Evolutionary conservation across 1,284 basidiomycete genomes (phyloP), one percentile per base, ranked within the genome.

Genomic region (Puccinia horiana): DNA sequence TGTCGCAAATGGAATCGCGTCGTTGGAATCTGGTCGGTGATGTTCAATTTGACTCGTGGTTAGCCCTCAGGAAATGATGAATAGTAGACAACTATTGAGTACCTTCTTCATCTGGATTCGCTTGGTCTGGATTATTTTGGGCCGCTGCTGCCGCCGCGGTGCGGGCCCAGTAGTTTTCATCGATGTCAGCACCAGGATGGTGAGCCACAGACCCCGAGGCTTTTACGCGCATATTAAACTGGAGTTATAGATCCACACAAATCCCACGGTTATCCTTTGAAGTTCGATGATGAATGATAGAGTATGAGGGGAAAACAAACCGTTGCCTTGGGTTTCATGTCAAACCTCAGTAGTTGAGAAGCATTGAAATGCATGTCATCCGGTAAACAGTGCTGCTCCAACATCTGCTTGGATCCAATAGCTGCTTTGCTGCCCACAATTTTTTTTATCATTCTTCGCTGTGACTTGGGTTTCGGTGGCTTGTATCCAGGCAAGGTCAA

Each of bases 291-390:
- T 35, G n/a, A 52, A 16, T 1, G 40, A 83, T 37, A 67, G 56
- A 14, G 82, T 47, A 35, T 37, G 20, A n/a, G 63, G 44, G 79
- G 42, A 76, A 76, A 35, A 89, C 91, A 83, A 86, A 96, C 94
- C 82, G 92, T 92, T 85, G 96, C 97, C 86, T 94, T 94, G 49
- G 95, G 96, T 88, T 99, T 99, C 85, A 98, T 88, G 89, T 98
- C 98, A 58, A 99, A 88, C 2, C 94, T 92, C 54, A 99, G 90
- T 9, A 99, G 90, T 85, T 96, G 93, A 84, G 92, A 90, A 85
- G 92, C 94, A 76, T 92, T 93, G 87, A 99, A 99, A 87, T 98
- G 96, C 92, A 96, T 97, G 87, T 99, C 96, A 85, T 98, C 95
- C 0, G 96, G 96, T 73, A 99, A 89, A 11, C 92, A 90, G 85